phyloP scores from a whole-genome alignment of 2,329 filamentous ascomycete genomes.

The Geosmithia flava region DNA sequence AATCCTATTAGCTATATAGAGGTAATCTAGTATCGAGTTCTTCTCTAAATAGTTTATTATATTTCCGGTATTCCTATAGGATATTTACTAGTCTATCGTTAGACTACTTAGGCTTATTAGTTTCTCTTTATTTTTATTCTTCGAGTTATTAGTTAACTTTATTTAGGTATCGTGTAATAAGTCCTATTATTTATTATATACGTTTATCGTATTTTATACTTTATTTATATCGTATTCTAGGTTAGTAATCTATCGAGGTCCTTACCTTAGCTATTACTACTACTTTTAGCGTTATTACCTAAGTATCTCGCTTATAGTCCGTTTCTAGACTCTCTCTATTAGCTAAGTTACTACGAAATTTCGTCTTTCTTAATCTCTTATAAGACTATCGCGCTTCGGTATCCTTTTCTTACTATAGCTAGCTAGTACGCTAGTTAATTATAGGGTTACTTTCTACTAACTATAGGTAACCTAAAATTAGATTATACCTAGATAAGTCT shows the following conservation, averaged over 20 bases:
- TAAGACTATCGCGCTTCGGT: no score
- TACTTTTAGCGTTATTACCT: neutral
- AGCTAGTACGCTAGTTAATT: neutral
- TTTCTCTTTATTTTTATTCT: neutral
- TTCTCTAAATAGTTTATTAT: conserved; percentile 7
- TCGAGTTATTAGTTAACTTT: conserved; percentile 1
- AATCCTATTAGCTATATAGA: conserved; percentile 5
- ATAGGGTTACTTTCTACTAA: neutral
- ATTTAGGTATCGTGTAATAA: conserved; percentile 3
- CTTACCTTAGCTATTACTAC: neutral
- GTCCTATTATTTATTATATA: conserved; percentile 3
- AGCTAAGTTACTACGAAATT: no score
- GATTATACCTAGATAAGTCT: neutral
- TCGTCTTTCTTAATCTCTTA: neutral
- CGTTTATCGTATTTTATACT: conserved; percentile 2
- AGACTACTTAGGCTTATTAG: no score
- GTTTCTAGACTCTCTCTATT: neutral
- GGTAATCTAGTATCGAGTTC: conserved; percentile 4
- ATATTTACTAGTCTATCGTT: conserved; percentile 5
- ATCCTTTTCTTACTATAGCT: neutral
- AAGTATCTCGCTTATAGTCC: neutral
- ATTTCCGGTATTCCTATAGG: conserved; percentile 4
- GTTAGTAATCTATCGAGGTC: conserved; percentile 1
- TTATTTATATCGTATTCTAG: conserved; percentile 2
- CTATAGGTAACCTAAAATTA: neutral